phyloP scores from a whole-genome alignment of 116 monocot species.

The Papilionanthe hybrid region DNA sequence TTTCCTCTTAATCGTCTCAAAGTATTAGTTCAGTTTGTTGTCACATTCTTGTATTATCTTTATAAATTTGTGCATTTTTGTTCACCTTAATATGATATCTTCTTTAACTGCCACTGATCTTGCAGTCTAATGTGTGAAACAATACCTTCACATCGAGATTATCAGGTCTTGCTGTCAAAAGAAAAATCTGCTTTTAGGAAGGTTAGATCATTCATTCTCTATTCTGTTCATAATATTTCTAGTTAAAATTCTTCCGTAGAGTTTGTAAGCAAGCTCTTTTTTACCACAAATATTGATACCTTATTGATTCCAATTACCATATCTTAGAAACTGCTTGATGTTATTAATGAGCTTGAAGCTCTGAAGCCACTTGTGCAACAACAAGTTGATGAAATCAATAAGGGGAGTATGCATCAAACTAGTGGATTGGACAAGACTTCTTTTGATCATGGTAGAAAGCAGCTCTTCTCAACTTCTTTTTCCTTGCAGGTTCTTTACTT shows the following conservation, averaged over 20 bases:
- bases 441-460: constrained; percentile 26
- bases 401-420: constrained; percentile 23
- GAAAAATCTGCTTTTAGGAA: constrained; percentile 57
- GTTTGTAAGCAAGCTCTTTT: background rate
- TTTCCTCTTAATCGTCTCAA: background rate
- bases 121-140: constrained; percentile 87
- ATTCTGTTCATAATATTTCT: background rate
- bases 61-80: background rate
- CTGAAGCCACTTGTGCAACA: constrained; percentile 66
- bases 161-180: constrained; percentile 49
- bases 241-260: background rate
- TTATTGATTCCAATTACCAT: constrained; percentile 9
- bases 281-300: background rate
- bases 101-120: background rate
- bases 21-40: background rate
- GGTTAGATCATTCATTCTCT: constrained; percentile 27
- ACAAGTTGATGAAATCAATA: constrained; percentile 68
- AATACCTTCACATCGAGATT: constrained; percentile 89
- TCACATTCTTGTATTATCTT: background rate
- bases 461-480: constrained; percentile 19
- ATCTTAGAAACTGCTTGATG: constrained; percentile 70
- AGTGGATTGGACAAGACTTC: constrained; percentile 20
- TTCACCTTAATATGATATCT: background rate
- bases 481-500: constrained; percentile 42
- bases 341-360: constrained; percentile 74